These are phyloP conservation scores for Immersiella caudata DNA, from an alignment of 495 filamentous ascomycete genomes.

Conservation along the genomic window DNA sequence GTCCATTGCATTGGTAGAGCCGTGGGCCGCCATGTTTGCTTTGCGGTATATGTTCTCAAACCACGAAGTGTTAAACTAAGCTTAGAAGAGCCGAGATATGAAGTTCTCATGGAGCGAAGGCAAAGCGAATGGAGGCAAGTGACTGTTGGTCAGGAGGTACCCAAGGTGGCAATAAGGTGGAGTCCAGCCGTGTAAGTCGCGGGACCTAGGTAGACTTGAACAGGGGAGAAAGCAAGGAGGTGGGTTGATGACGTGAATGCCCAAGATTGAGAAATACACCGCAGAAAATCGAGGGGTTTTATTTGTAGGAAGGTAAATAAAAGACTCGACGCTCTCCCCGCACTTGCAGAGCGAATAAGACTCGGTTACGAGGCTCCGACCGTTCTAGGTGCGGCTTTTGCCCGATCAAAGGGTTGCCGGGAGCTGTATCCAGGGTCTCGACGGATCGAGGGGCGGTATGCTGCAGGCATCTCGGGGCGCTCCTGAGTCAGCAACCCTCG, in stretches of 20 bases:
- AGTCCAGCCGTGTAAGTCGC: neutral
- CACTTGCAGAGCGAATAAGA: constrained; percentile 7
- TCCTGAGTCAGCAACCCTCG: neutral
- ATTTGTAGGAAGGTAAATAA: neutral
- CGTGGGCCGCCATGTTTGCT: constrained; percentile 27
- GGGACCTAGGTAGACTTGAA: neutral
- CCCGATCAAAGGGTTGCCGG: neutral
- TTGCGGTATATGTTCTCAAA: neutral
- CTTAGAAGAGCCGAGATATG: neutral
- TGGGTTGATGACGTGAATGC: neutral
- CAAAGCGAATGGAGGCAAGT: neutral
- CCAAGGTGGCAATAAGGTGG: neutral
- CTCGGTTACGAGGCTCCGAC: constrained; percentile 7
- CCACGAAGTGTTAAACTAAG: neutral
- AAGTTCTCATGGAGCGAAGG: neutral
- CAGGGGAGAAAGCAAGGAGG: neutral
- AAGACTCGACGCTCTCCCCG: neutral
- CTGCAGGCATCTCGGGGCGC: neutral
- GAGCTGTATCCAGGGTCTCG: constrained; percentile 5
- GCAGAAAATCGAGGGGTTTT: neutral
- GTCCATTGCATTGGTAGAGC: constrained; percentile 25
- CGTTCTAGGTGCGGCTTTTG: constrained; percentile 6
- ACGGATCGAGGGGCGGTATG: neutral
- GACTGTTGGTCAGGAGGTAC: neutral
- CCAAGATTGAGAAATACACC: neutral